A percentile compares a stretch with the other conserved stretches of the same genome.
Conservation (phyloP, 2,329 filamentous ascomycete species). For the Xylariomycetidae sp. region DNA sequence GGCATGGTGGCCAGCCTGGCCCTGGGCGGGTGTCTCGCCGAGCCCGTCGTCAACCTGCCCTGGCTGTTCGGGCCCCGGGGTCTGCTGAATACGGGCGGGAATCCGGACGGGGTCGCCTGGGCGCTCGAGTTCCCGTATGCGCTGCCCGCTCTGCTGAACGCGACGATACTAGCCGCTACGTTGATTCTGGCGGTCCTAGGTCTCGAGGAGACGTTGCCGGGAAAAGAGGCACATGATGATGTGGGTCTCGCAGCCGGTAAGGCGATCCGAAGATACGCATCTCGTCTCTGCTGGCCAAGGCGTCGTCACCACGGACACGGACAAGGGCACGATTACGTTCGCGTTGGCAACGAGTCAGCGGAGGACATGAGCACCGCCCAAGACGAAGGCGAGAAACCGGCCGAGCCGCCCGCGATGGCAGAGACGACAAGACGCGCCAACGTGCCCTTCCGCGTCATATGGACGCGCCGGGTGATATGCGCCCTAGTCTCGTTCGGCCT, state of each 20-base stretch:
- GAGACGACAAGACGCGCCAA: conserved; percentile 5
- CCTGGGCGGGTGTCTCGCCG: conserved; percentile 38
- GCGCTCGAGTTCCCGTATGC: conserved; percentile 39
- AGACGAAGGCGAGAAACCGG: conserved; percentile 12
- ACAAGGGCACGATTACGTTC: conserved; percentile 10
- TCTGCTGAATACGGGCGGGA: conserved; percentile 25
- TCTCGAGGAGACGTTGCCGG: conserved; percentile 32
- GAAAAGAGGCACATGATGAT: conserved; percentile 21
- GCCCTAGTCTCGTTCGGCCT: conserved; percentile 35
- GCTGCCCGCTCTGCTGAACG: conserved; percentile 37
- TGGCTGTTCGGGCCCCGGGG: conserved; percentile 33
- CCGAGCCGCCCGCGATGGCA: conserved; percentile 3
- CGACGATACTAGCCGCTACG: conserved; percentile 26
- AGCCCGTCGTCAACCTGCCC: conserved; percentile 35
- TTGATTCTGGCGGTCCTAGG: conserved; percentile 29
- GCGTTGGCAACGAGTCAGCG: conserved; percentile 13
- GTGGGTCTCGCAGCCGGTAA: conserved; percentile 9
- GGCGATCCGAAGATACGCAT: conserved; percentile 7
- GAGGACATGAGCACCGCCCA: conserved; percentile 9
- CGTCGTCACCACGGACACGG: conserved; percentile 3
- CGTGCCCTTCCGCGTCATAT: conserved; percentile 17
- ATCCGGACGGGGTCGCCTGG: conserved; percentile 32
- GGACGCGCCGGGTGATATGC: conserved; percentile 28
- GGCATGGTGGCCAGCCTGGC: conserved; percentile 37
- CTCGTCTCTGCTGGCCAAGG: neutral